Evolutionary conservation across 495 filamentous ascomycete genomes (phyloP).

Genomic region (Aspergillus sparsus): DNA sequence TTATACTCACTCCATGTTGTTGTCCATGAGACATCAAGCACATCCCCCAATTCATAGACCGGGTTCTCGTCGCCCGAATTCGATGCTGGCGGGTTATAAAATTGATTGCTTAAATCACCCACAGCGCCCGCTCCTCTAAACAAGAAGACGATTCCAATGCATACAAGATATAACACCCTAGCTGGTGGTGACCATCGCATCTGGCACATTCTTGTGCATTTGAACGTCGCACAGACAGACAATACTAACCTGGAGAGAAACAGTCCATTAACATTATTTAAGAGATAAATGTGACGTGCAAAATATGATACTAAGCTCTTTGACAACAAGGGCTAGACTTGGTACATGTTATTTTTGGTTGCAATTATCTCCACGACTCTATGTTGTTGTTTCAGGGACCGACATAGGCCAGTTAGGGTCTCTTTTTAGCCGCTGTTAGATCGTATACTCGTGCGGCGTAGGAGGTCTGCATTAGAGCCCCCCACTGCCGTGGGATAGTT

Average conservation of each 20-base stretch:
- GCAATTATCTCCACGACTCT: neutral
- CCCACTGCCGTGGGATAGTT: neutral
- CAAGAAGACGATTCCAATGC: neutral
- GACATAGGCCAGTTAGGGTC: constrained; percentile 1
- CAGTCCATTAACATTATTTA: neutral
- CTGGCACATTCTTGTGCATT: neutral
- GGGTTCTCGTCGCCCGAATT: neutral
- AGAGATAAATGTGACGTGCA: neutral
- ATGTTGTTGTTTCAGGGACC: constrained; percentile 8
- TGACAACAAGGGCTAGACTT: neutral
- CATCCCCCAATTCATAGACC: neutral
- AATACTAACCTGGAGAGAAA: neutral
- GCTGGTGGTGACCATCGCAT: constrained; percentile 1
- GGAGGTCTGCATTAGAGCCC: constrained; percentile 6
- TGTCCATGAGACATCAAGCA: constrained; percentile 7
- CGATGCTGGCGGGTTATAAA: constrained; percentile 4
- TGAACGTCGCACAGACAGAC: neutral
- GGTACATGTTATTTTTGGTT: neutral
- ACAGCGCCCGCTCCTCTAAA: neutral
- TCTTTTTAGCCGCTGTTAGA: constrained; percentile 10
- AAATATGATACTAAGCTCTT: neutral
- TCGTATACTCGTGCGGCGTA: constrained; percentile 8
- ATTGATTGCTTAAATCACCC: neutral
- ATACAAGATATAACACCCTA: neutral
- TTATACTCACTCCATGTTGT: constrained; percentile 9